These are phyloP conservation scores for Lathyrus oleraceus DNA, from an alignment of 306 rosid genomes.

Conservation along the genomic window DNA sequence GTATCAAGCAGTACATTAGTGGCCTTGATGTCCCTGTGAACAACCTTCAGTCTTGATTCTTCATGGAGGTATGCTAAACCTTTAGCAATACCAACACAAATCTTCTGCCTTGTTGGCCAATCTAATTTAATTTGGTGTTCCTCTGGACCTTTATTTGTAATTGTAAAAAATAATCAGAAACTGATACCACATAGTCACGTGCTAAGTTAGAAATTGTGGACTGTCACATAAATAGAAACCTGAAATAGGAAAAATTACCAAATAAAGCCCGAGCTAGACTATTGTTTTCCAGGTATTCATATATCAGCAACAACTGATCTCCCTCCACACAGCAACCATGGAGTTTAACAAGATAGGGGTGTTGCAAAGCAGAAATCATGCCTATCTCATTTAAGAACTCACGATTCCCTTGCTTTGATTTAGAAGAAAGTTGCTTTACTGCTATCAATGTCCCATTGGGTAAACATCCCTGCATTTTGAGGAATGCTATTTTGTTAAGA, in stretches of 20 bases:
- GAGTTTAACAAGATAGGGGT: slow-evolving; percentile 52
- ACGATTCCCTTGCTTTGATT: slow-evolving; percentile 73
- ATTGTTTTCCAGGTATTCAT: slow-evolving; percentile 61
- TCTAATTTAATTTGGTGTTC: slow-evolving; percentile 25
- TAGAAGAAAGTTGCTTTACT: slow-evolving; percentile 69
- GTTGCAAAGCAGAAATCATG: slow-evolving; percentile 61
- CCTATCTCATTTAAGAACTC: slow-evolving; percentile 75
- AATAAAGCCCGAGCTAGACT: slow-evolving; percentile 53
- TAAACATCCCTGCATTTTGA: slow-evolving; percentile 37
- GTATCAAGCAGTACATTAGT: slow-evolving; percentile 42
- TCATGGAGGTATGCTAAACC: slow-evolving; percentile 67
- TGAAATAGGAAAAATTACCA: slow-evolving; percentile 34
- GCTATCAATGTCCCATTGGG: slow-evolving; percentile 61
- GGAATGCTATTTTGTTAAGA: not conserved
- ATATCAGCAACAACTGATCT: slow-evolving; percentile 46
- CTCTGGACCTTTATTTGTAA: slow-evolving; percentile 20
- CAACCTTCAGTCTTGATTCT: slow-evolving; percentile 66
- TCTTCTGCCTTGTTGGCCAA: slow-evolving; percentile 60
- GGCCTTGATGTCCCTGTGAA: slow-evolving; percentile 70
- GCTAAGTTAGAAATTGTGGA: not conserved
- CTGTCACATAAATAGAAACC: not conserved
- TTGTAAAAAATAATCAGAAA: not conserved
- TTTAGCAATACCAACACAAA: slow-evolving; percentile 58
- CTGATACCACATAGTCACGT: not conserved
- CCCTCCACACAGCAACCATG: slow-evolving; percentile 45